phyloP scores from a whole-genome alignment of 192 early-diverging fungal species.

The Chytriomyces confervae region DNA sequence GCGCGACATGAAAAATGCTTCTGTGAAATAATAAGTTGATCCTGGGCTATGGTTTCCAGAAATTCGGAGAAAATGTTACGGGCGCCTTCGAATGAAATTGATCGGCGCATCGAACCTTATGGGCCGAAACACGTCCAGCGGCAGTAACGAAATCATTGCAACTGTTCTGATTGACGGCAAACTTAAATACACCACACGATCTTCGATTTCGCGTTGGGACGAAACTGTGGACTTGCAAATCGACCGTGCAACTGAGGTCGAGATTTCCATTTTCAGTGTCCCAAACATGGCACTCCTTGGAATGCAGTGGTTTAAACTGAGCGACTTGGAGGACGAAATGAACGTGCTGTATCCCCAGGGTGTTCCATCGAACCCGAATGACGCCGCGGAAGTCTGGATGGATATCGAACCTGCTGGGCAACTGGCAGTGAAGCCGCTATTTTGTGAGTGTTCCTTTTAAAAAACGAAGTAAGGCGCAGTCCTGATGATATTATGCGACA shows the following conservation, averaged over 20 bases:
- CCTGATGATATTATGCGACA: background rate
- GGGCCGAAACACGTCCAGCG: conserved; percentile 51
- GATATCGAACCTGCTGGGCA: conserved; percentile 94
- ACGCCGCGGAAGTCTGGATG: conserved; percentile 78
- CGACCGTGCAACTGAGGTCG: conserved; percentile 88
- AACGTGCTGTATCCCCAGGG: conserved; percentile 37
- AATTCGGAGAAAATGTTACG: conserved; percentile 36
- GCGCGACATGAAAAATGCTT: conserved; percentile 67
- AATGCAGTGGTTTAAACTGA: conserved; percentile 87
- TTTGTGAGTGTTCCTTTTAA: background rate
- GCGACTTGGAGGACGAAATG: conserved; percentile 89
- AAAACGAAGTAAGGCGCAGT: background rate
- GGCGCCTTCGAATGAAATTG: conserved; percentile 42
- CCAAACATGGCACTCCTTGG: conserved; percentile 65
- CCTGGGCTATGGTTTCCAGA: conserved; percentile 21
- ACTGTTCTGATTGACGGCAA: conserved; percentile 82
- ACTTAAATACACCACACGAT: conserved; percentile 63
- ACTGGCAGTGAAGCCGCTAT: conserved; percentile 50
- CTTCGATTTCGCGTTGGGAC: conserved; percentile 67
- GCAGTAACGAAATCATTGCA: conserved; percentile 69
- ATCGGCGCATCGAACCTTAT: conserved; percentile 47
- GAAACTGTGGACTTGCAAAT: conserved; percentile 86
- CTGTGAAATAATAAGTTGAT: background rate
- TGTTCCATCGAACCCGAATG: conserved; percentile 24
- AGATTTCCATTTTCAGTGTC: conserved; percentile 83